Evolutionary conservation across 768 basidiomycete genomes (phyloP), one percentile per base, ranked within the genome.

Genomic region (Lanmaoa pseudosensibilis): DNA sequence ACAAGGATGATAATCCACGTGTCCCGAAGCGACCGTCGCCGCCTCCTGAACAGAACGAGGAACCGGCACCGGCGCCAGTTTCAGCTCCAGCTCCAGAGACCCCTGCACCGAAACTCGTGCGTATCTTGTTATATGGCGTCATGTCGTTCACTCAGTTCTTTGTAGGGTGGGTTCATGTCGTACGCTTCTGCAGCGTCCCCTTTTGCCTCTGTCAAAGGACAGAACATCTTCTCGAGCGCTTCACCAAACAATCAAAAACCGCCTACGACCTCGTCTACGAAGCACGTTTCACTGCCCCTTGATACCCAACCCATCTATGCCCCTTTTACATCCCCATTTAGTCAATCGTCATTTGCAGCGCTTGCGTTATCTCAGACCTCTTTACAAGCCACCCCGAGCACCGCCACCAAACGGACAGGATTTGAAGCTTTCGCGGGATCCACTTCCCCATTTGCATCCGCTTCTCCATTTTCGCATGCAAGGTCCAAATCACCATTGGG

Each of bases 141-240:
- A 52, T 59, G 46, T 58, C 47, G 52, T 27, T 9, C 21, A 38
- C 55, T 66, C 32, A 56, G 15, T 43, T 39, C 40, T 45, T 50
- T 44, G 36, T 49, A 88, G 87, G 75, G 81, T 51, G 90, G 90
- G 25, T 92, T 92, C 70, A 85, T 86, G 81, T 86, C 88, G 2
- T 92, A 90, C 63, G 89, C 90, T 13, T 86, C 88, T 3, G 75
- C 82, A 12, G 80, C 77, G 53, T 91, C 90, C 2, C 89, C 90
- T 5, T 92, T 92, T 64, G 84, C 87, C 15, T 72, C 81, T 46
- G 83, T 88, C 65, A 89, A 86, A 62, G 90, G 88, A 46, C 81
- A 85, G 57, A 88, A 81, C 65, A 60, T 80, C 27, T 78, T 82
- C 52, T 68, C 68, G 27, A 57, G 63, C 30, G 57, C 56, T 8